Evolutionary conservation across 1,284 basidiomycete genomes (phyloP).

Genomic region (Cutaneotrichosporon sp.): DNA sequence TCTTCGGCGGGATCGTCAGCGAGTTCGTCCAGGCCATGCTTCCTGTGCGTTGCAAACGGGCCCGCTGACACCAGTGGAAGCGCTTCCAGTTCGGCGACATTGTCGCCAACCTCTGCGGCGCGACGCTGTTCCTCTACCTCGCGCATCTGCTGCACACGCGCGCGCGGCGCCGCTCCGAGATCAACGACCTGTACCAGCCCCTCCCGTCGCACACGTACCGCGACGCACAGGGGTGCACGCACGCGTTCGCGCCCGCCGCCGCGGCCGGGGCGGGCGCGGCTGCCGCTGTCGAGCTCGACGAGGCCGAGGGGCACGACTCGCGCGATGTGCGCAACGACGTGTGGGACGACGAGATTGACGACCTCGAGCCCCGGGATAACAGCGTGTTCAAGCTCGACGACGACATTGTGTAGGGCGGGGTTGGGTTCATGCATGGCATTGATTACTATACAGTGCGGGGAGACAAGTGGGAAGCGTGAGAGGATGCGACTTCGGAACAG

Average conservation of each 20-base stretch:
- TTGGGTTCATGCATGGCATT: slow-evolving; percentile 8
- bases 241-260: slow-evolving; percentile 31
- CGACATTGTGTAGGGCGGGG: slow-evolving; percentile 7
- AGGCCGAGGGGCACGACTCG: slow-evolving; percentile 10
- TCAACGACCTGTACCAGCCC: slow-evolving; percentile 50
- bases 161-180: slow-evolving; percentile 35
- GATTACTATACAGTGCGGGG: not conserved
- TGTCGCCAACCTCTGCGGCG: slow-evolving; percentile 50
- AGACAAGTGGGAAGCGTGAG: too few relatives aligned
- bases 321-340: slow-evolving; percentile 20
- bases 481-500: too few relatives aligned
- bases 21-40: slow-evolving; percentile 50
- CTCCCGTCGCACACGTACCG: slow-evolving; percentile 38
- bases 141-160: slow-evolving; percentile 41
- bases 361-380: slow-evolving; percentile 6
- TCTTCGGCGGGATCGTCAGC: slow-evolving; percentile 48
- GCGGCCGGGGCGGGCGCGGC: slow-evolving; percentile 2
- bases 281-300: slow-evolving; percentile 14
- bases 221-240: slow-evolving; percentile 46
- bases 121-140: slow-evolving; percentile 45
- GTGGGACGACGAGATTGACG: slow-evolving; percentile 38
- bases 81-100: slow-evolving; percentile 52
- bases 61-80: slow-evolving; percentile 40
- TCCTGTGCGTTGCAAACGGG: slow-evolving; percentile 40
- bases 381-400: slow-evolving; percentile 12